These are phyloP conservation scores for Cladorrhinum sp. DNA, from an alignment of 2,329 filamentous ascomycete genomes.

Conservation along the genomic window DNA sequence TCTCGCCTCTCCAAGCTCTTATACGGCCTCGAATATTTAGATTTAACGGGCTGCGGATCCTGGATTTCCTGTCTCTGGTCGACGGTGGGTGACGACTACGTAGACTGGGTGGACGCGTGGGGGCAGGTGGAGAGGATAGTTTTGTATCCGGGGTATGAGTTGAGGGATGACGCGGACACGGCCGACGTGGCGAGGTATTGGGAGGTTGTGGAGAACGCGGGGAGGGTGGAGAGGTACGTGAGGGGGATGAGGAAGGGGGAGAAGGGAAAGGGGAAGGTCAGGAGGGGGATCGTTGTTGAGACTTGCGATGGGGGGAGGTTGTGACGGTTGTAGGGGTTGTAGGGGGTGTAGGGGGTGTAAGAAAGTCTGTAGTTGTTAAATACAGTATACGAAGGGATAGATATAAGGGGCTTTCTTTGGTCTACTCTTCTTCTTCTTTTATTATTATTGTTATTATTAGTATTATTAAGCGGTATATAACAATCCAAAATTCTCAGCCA, in stretches of 20 bases:
- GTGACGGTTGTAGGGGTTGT: too few relatives aligned
- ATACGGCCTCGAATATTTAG: conserved; percentile 59
- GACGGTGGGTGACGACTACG: conserved; percentile 42
- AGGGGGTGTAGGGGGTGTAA: too few relatives aligned
- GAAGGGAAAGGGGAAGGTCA: conserved; percentile 42
- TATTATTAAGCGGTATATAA: too few relatives aligned
- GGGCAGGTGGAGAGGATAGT: conserved; percentile 48
- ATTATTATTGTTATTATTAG: too few relatives aligned
- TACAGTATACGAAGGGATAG: too few relatives aligned
- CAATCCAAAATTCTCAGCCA: too few relatives aligned
- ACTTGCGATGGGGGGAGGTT: not conserved
- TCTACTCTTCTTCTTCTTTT: too few relatives aligned
- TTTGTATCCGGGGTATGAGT: conserved; percentile 44
- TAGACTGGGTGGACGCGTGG: conserved; percentile 56
- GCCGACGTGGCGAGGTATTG: conserved; percentile 23
- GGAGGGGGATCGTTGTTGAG: not conserved
- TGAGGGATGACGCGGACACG: conserved; percentile 24
- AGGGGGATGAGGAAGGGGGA: conserved; percentile 36
- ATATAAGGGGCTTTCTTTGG: too few relatives aligned
- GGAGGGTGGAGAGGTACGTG: conserved; percentile 47
- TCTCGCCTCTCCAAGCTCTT: conserved; percentile 51
- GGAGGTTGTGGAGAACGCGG: conserved; percentile 39
- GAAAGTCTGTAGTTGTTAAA: too few relatives aligned
- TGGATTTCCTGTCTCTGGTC: conserved; percentile 52
- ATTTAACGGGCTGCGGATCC: conserved; percentile 56